Base-by-base conservation (phyloP, 164 flowering plant species). In the Vitis rupestris region DNA sequence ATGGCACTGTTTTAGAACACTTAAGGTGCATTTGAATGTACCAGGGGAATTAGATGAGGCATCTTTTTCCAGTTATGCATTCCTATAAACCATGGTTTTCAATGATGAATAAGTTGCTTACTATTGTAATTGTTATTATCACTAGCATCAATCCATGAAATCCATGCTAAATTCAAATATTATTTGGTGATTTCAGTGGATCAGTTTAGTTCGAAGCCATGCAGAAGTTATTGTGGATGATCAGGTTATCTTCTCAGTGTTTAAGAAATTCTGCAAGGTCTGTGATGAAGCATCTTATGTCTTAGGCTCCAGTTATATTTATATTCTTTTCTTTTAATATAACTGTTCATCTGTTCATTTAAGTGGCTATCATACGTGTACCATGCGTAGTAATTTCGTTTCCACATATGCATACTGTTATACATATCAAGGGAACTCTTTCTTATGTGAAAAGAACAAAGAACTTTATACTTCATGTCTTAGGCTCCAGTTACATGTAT, bases 221-320 rank as follows among this genome's bases (percentile, higher is more conserved):
- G 97, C 97, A 29, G 84, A 85, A 64, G 83, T 87, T 23, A 68
- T 94, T 64, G 93, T 83, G 10, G 85, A 88, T 75, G 99, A 94
- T 84, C 87, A 82, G 44, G 56, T 74, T 64, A 65, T 90, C 50
- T 81, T 92, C 69, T 84, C 97, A 19, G 83, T 82, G 56, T 94
- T 94, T 81, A 80, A 79, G 78, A 85, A 72, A 72, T 80, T 78
- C 48, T 94, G 99, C 84, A 91, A 88, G 94, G 99, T 94, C 80
- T 29, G 80, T 37, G 27, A n/a, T 61, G 27, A 54, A 27, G n/a
- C 15, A 48, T 67, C 19, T 56, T 63, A 10, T 61, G 13, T 65
- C 53, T 62, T 61, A 37, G 23, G 10, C 4, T 55, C 19, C 13
- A 48, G 13, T n/a, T 9, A 11, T 7, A 57, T 59, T 23, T 51